Percentiles rank a stretch among this genome's conserved stretches.
These are phyloP conservation scores for Aspergillus funiculosus DNA, from an alignment of 495 filamentous ascomycete species.

Conservation along the genomic window DNA sequence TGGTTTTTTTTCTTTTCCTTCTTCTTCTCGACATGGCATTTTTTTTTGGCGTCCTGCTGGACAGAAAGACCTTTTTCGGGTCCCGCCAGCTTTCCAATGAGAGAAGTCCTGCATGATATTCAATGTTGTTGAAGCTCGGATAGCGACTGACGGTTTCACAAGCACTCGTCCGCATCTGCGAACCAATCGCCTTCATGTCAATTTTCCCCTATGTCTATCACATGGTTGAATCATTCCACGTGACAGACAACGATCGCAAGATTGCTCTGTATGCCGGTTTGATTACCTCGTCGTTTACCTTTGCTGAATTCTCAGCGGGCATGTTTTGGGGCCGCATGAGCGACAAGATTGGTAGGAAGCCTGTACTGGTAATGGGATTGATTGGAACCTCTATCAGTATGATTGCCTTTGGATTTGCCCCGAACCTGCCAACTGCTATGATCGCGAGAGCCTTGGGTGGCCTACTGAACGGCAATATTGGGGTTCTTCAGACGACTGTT, in stretches of 20 bases:
- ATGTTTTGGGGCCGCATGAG: conserved; percentile 91
- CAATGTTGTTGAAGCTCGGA: conserved; percentile 12
- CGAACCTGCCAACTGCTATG: conserved; percentile 75
- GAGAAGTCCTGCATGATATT: neutral
- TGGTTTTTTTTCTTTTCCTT: conserved; percentile 15
- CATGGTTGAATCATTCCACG: conserved; percentile 90
- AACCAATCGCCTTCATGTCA: conserved; percentile 98
- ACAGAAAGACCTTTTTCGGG: too few species aligned
- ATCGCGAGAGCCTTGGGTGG: conserved; percentile 85
- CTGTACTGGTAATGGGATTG: conserved; percentile 80
- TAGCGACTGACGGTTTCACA: conserved; percentile 35
- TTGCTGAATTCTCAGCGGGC: conserved; percentile 87
- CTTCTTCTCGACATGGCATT: too few species aligned
- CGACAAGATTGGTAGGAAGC: conserved; percentile 88
- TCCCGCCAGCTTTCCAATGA: too few species aligned
- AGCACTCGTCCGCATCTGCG: conserved; percentile 94
- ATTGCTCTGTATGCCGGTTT: conserved; percentile 92
- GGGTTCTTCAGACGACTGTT: conserved; percentile 91
- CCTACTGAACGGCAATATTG: conserved; percentile 91
- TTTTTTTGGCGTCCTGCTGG: too few species aligned
- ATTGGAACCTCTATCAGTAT: conserved; percentile 90
- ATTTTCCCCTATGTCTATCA: conserved; percentile 99
- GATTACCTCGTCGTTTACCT: conserved; percentile 94
- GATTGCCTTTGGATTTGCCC: conserved; percentile 86
- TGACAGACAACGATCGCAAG: conserved; percentile 68